A percentile compares a stretch with the other conserved stretches of the same genome.
phyloP scores from a whole-genome alignment of 495 filamentous ascomycete genomes.

The Daldinia decipiens region DNA sequence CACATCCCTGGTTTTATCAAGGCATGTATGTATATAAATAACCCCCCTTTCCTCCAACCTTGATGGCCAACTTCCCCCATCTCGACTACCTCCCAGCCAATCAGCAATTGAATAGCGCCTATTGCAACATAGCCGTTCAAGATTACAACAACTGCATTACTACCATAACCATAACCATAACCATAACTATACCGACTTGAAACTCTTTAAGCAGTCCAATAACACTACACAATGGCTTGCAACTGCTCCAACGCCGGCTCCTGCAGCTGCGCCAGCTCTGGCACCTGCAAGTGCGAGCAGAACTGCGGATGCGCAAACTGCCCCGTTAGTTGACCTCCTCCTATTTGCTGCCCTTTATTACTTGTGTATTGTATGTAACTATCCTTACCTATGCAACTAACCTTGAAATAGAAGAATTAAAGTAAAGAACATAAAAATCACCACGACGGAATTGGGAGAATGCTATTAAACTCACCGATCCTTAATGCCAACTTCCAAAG shows the following conservation, averaged over 20 bases:
- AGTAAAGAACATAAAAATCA: not conserved
- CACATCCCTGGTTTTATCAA: not conserved
- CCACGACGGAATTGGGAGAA: not conserved
- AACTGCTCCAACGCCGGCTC: slow-evolving; percentile 43
- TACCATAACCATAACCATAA: not conserved
- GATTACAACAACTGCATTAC: slow-evolving; percentile 31
- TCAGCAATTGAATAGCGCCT: slow-evolving; percentile 21
- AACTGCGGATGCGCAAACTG: slow-evolving; percentile 48
- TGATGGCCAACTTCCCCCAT: slow-evolving; percentile 36
- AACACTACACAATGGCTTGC: slow-evolving; percentile 39
- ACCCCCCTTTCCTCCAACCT: slow-evolving; percentile 26
- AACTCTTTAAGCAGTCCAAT: not conserved
- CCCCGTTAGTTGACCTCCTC: slow-evolving; percentile 33
- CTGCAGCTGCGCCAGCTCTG: slow-evolving; percentile 43
- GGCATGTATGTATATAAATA: slow-evolving; percentile 47
- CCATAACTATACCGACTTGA: not conserved
- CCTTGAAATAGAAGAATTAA: slow-evolving; percentile 24
- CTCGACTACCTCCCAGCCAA: slow-evolving; percentile 38
- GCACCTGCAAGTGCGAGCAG: slow-evolving; percentile 43
- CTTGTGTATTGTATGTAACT: too few relatives aligned
- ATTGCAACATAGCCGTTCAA: slow-evolving; percentile 38
- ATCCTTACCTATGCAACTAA: not conserved
- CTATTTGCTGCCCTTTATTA: not conserved
- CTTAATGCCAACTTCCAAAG: not conserved
- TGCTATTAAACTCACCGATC: not conserved